These are phyloP conservation scores for Alnus rubra DNA, from an alignment of 306 rosid species.

Conservation along the genomic window DNA sequence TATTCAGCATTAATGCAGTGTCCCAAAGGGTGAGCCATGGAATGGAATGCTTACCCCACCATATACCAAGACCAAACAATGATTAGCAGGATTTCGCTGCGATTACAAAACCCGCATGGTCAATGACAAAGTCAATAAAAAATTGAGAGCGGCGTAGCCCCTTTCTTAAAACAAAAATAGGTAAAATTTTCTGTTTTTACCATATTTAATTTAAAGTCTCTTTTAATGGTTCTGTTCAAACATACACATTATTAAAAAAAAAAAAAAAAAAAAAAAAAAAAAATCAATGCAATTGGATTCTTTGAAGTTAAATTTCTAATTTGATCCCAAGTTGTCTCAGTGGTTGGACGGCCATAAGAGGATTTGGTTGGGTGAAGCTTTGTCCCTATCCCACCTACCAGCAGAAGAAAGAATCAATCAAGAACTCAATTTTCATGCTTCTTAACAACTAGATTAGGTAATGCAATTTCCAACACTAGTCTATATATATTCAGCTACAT, in stretches of 20 bases:
- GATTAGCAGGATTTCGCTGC: slow-evolving; percentile 13
- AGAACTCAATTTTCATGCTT: neutral
- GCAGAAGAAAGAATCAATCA: slow-evolving; percentile 9
- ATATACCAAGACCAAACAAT: neutral
- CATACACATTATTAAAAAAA: too few species aligned
- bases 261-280: too few species aligned
- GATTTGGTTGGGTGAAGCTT: slow-evolving; percentile 12
- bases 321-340: neutral
- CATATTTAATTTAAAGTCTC: too few species aligned
- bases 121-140: neutral
- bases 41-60: slow-evolving; percentile 25
- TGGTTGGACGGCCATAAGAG: slow-evolving; percentile 29
- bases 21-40: neutral
- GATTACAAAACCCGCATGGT: slow-evolving; percentile 20
- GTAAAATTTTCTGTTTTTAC: too few species aligned
- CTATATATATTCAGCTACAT: too few species aligned
- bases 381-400: slow-evolving; percentile 30
- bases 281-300: too few species aligned
- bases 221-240: too few species aligned
- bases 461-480: too few species aligned
- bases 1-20: neutral
- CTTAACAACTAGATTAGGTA: slow-evolving; percentile 6
- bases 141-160: too few species aligned
- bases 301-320: too few species aligned
- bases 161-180: too few species aligned